Base-by-base conservation (phyloP, 2,329 filamentous ascomycete genomes). In the Cladosporium sp. region DNA sequence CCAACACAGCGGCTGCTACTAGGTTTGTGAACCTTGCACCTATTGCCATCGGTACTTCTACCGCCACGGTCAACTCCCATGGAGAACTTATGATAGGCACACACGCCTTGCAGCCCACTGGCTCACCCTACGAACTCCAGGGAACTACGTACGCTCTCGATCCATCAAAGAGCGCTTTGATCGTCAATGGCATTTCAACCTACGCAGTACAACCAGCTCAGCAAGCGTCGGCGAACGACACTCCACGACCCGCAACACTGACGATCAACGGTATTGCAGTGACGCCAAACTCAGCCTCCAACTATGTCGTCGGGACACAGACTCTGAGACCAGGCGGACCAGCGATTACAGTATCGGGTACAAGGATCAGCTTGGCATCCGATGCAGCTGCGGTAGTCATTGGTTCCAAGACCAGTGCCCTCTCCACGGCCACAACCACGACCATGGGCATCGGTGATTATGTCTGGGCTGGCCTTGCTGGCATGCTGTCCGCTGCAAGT, bases 301-400 rank as follows among this genome's bases (percentile, higher is more conserved):
- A 60, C 18, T 66, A 66, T 23, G 21, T 66, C 1, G 16, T 66
- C 49, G 60, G 43, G 13, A 39, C 28, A 5, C 72, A 77, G 34
- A 78, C 76, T 8, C 67, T 80, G 5, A 68, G 66, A 39, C 72
- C 76, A 32, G 77, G 77, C 57, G 76, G 72, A 1, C 66, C 74
- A 6, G 67, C 48, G 4, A 51, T 51, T 2, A 51, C 48, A 1
- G 25, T 51, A 14, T 51, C 48, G 11, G 48, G 48, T 16, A 51
- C 48, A 6, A 21, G 25, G 1, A 26, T 51, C 48, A 51, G 48
- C 48, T 18, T 51, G 11, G 48, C 48, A 1, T 18, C 48, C 4
- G 23, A 18, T 26, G 48, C 48, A 26, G 21, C 48, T 5, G n/a
- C 48, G 5, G 25, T 51, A 6, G 48, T 51, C 6, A 23, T 51